Evolutionary conservation across 805 yeast species (phyloP).

Genomic region (Teunomyces lycoperdinae): DNA sequence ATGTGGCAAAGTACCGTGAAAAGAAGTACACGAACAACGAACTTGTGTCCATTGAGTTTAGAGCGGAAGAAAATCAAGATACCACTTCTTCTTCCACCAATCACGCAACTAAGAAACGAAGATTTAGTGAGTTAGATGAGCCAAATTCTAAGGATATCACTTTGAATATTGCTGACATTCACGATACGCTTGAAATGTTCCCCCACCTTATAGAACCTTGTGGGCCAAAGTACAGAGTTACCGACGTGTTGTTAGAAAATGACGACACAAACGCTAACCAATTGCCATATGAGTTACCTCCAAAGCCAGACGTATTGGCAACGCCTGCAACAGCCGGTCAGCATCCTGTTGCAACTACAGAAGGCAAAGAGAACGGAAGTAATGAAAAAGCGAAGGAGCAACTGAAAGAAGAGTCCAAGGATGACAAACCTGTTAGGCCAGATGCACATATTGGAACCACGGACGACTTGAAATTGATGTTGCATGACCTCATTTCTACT

Average conservation of each 20-base stretch:
- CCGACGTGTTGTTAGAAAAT: constrained; percentile 29
- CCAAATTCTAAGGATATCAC: constrained; percentile 26
- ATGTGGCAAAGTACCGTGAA: constrained; percentile 62
- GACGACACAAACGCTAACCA: constrained; percentile 9
- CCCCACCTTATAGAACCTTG: constrained; percentile 70
- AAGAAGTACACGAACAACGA: constrained; percentile 41
- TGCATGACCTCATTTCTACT: constrained; percentile 59
- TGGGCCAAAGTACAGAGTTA: constrained; percentile 55
- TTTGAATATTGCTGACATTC: constrained; percentile 64
- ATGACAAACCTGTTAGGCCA: constrained; percentile 10
- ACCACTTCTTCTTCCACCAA: constrained; percentile 5
- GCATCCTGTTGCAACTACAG: constrained; percentile 1
- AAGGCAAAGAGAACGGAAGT: background rate
- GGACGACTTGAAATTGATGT: constrained; percentile 69
- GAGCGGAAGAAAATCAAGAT: constrained; percentile 14
- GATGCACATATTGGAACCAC: constrained; percentile 51
- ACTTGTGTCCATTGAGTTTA: constrained; percentile 21
- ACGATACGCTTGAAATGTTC: constrained; percentile 57
- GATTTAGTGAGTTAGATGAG: constrained; percentile 13
- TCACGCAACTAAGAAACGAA: constrained; percentile 17
- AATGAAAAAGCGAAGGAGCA: constrained; percentile 1
- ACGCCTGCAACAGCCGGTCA: constrained; percentile 1
- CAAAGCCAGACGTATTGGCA: constrained; percentile 20
- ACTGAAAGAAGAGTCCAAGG: constrained; percentile 3
- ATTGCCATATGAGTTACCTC: constrained; percentile 31